phyloP scores from a whole-genome alignment of 1,139 yeast genomes.

The Pneumocystis canis region DNA sequence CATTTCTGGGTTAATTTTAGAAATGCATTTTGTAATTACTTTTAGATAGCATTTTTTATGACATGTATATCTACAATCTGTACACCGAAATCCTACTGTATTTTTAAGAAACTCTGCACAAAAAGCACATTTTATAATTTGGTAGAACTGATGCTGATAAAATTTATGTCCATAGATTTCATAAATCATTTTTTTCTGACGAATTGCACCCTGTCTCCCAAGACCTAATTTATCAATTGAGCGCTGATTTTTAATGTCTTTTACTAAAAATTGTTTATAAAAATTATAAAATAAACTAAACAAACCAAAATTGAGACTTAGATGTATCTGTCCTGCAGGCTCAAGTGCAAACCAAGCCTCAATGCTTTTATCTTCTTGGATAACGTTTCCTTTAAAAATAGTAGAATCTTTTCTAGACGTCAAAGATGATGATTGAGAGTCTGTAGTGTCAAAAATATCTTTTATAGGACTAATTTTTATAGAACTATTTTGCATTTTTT shows the following conservation, averaged over 20 bases:
- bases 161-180: slow-evolving; percentile 96
- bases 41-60: slow-evolving; percentile 89
- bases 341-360: slow-evolving; percentile 87
- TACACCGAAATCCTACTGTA: slow-evolving; percentile 90
- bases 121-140: slow-evolving; percentile 90
- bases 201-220: slow-evolving; percentile 97
- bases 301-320: slow-evolving; percentile 48
- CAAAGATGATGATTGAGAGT: slow-evolving; percentile 1
- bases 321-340: slow-evolving; percentile 79
- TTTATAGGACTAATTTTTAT: neutral
- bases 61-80: slow-evolving; percentile 85
- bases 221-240: slow-evolving; percentile 46
- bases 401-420: neutral
- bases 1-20: slow-evolving; percentile 70
- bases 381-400: neutral
- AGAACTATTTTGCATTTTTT: slow-evolving; percentile 11
- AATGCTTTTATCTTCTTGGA: slow-evolving; percentile 23
- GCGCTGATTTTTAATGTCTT: slow-evolving; percentile 37
- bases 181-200: slow-evolving; percentile 87
- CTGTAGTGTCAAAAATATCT: neutral
- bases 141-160: slow-evolving; percentile 87
- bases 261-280: slow-evolving; percentile 28
- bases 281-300: neutral
- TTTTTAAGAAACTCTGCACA: slow-evolving; percentile 84
- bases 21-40: slow-evolving; percentile 89